phyloP scores from a whole-genome alignment of 345 rosid genomes.

The Sisymbrium altissimum region DNA sequence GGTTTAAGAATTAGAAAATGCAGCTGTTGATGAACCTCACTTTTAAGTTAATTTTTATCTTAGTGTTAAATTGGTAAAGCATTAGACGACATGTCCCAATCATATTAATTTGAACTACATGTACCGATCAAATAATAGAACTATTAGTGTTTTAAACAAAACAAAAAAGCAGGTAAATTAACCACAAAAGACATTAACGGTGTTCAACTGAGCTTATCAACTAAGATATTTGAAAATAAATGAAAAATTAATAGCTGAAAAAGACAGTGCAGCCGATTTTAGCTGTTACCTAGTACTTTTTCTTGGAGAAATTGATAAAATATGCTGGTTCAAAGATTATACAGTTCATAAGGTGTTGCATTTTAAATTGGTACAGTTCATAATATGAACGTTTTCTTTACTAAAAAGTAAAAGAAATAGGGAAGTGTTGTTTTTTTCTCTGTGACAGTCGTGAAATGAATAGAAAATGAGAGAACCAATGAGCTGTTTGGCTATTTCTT shows the following conservation, averaged over 20 bases:
- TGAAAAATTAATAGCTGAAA: background rate
- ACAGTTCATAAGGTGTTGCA: constrained; percentile 18
- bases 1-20: too few relatives aligned
- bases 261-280: background rate
- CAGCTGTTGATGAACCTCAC: too few relatives aligned
- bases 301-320: background rate
- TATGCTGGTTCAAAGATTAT: background rate
- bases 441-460: background rate
- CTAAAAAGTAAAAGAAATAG: background rate
- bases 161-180: background rate
- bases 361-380: too few relatives aligned
- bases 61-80: too few relatives aligned
- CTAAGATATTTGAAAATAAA: background rate
- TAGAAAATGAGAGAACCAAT: background rate
- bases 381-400: background rate
- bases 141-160: background rate
- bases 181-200: background rate
- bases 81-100: background rate
- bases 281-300: background rate
- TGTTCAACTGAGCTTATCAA: background rate
- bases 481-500: constrained; percentile 14
- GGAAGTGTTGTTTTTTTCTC: background rate
- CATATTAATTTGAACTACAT: background rate
- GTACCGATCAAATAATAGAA: background rate
- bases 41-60: too few relatives aligned